Conservation (phyloP, 1,139 yeast genomes). For the Yamadazyma friedrichii region DNA sequence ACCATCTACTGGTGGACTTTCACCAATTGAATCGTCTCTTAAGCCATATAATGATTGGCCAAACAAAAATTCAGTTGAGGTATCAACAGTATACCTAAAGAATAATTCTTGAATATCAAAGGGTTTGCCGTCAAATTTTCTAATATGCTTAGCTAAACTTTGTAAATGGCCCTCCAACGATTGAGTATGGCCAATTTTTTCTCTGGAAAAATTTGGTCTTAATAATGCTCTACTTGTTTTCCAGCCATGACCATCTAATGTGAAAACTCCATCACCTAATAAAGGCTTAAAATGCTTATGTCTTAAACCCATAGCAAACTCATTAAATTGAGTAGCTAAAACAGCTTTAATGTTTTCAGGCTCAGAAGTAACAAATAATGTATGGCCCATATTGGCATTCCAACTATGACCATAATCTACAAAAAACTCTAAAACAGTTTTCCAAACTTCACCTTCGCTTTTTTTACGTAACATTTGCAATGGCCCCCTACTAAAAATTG, state of each 20-base stretch:
- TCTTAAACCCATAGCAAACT: slow-evolving; percentile 49
- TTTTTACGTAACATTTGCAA: slow-evolving; percentile 12
- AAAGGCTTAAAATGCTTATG: slow-evolving; percentile 37
- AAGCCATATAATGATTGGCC: slow-evolving; percentile 35
- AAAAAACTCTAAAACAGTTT: slow-evolving; percentile 10
- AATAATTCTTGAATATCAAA: slow-evolving; percentile 39
- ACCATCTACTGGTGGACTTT: slow-evolving; percentile 15
- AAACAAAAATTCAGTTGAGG: slow-evolving; percentile 42
- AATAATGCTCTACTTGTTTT: slow-evolving; percentile 53
- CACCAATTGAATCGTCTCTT: slow-evolving; percentile 29
- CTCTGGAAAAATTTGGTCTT: slow-evolving; percentile 54
- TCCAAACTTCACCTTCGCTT: slow-evolving; percentile 12
- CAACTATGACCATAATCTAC: slow-evolving; percentile 12
- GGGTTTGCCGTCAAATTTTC: slow-evolving; percentile 19
- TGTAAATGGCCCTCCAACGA: slow-evolving; percentile 44
- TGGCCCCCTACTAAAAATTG: slow-evolving; percentile 18
- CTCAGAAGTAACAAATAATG: slow-evolving; percentile 22
- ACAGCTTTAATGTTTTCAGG: slow-evolving; percentile 36
- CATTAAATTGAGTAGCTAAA: slow-evolving; percentile 43
- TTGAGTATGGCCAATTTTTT: slow-evolving; percentile 48
- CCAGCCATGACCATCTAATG: slow-evolving; percentile 56
- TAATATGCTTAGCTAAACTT: slow-evolving; percentile 32
- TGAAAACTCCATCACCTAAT: slow-evolving; percentile 56
- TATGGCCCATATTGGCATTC: slow-evolving; percentile 15
- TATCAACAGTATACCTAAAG: slow-evolving; percentile 38